These are phyloP conservation scores for Teratosphaeriaceae sp. DNA, from an alignment of 2,329 filamentous ascomycete genomes.

Conservation along the genomic window DNA sequence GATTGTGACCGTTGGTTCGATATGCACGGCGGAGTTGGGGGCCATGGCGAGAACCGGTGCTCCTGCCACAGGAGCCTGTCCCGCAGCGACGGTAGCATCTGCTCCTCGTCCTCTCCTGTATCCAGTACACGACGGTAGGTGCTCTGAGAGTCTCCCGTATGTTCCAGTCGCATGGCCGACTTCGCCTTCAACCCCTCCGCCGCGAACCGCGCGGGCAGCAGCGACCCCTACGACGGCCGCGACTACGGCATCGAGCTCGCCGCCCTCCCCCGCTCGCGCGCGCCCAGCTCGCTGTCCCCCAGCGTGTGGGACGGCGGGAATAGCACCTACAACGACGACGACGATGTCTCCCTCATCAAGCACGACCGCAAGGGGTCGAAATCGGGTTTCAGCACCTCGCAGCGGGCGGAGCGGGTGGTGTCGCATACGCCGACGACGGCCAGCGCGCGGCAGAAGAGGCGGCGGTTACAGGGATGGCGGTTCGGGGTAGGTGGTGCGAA, in stretches of 20 bases:
- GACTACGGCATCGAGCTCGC: conserved; percentile 8
- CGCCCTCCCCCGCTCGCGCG: conserved; percentile 8
- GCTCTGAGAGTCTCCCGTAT: no score
- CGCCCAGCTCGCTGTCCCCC: background rate
- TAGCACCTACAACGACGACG: conserved; percentile 6
- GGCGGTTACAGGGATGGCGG: conserved; percentile 24
- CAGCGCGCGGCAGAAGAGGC: conserved; percentile 8
- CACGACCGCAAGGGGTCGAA: conserved; percentile 4
- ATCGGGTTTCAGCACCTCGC: background rate
- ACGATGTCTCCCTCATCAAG: conserved; percentile 5
- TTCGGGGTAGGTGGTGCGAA: no score
- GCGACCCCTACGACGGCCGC: conserved; percentile 6
- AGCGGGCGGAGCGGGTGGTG: conserved; percentile 1
- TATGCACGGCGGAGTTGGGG: no score
- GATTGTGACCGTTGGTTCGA: no score
- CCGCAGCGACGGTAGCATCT: no score
- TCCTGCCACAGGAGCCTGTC: no score
- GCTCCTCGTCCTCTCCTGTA: no score
- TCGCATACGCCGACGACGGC: background rate
- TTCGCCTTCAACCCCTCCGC: background rate
- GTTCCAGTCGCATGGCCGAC: conserved; percentile 3
- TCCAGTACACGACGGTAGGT: no score
- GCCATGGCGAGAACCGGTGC: no score
- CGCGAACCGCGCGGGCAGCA: background rate
- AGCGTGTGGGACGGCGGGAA: no score